Evolutionary conservation across 78 protist genomes (phyloP).

Genomic region (Dictyostelium intermedium): DNA sequence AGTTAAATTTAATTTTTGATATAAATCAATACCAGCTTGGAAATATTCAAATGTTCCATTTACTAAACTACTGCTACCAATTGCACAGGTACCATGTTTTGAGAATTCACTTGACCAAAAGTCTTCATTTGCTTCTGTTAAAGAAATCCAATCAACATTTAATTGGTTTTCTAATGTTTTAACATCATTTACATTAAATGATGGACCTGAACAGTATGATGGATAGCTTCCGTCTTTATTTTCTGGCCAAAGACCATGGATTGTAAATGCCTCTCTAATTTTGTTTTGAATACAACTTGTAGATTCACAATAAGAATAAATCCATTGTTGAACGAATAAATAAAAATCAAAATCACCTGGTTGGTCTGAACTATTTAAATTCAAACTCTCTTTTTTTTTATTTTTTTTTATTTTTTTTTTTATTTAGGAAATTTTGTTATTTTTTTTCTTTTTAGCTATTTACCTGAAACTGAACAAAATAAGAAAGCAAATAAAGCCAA

Average conservation of each 20-base stretch:
- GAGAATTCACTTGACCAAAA: conserved; percentile 57
- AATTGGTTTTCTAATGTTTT: neutral
- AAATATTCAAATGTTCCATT: neutral
- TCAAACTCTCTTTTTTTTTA: too few species aligned
- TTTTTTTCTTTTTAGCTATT: neutral
- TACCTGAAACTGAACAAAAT: neutral
- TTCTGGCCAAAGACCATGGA: conserved; percentile 71
- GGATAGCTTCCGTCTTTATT: conserved; percentile 48
- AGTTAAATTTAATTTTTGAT: conserved; percentile 31
- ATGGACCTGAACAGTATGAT: conserved; percentile 30
- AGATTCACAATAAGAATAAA: conserved; percentile 40
- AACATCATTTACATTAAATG: neutral
- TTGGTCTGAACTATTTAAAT: neutral
- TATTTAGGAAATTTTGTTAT: too few species aligned
- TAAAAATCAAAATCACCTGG: conserved; percentile 70
- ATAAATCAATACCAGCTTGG: neutral
- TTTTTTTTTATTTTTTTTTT: too few species aligned
- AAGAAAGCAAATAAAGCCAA: neutral
- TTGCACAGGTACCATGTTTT: conserved; percentile 51
- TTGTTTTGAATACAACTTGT: conserved; percentile 7
- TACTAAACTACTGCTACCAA: neutral
- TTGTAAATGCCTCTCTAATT: conserved; percentile 43
- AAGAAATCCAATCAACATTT: conserved; percentile 26
- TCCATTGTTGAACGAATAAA: conserved; percentile 69
- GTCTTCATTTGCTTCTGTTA: conserved; percentile 48